A percentile compares a stretch with the other conserved stretches of the same genome.
phyloP scores from a whole-genome alignment of 129 eudicot species.

The Arctium minus region DNA sequence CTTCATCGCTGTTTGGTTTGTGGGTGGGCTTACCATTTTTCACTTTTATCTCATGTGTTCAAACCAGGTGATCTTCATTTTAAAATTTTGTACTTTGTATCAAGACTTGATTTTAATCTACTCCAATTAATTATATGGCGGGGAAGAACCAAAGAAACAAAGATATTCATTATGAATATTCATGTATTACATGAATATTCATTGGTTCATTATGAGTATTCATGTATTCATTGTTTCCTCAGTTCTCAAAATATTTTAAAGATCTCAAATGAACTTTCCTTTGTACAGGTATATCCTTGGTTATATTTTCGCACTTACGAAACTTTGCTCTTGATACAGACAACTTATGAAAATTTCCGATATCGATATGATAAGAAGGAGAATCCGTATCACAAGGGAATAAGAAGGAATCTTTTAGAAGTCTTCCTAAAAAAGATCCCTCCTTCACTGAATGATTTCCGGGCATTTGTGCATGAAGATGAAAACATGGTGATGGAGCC shows the following conservation, averaged over 20 bases:
- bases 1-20: conserved; percentile 90
- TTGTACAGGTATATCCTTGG: background rate
- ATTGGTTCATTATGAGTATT: background rate
- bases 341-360: conserved; percentile 92
- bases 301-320: background rate
- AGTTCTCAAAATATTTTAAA: background rate
- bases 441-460: conserved; percentile 58
- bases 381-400: conserved; percentile 88
- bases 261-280: background rate
- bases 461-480: conserved; percentile 53
- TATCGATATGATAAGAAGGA: conserved; percentile 76
- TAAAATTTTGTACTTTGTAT: background rate
- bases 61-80: conserved; percentile 69
- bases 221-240: background rate
- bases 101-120: background rate
- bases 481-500: conserved; percentile 34
- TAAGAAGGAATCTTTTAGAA: conserved; percentile 58
- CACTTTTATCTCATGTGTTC: conserved; percentile 84
- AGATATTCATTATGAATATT: too few species aligned
- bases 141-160: background rate
- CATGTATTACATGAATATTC: too few species aligned
- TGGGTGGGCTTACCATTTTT: conserved; percentile 85
- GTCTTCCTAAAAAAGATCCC: conserved; percentile 67
- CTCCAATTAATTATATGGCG: background rate
- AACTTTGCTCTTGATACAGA: conserved; percentile 44